Evolutionary conservation across 768 basidiomycete genomes (phyloP), one percentile per base, ranked within the genome.

Genomic region (Naematelia aurantialba): DNA sequence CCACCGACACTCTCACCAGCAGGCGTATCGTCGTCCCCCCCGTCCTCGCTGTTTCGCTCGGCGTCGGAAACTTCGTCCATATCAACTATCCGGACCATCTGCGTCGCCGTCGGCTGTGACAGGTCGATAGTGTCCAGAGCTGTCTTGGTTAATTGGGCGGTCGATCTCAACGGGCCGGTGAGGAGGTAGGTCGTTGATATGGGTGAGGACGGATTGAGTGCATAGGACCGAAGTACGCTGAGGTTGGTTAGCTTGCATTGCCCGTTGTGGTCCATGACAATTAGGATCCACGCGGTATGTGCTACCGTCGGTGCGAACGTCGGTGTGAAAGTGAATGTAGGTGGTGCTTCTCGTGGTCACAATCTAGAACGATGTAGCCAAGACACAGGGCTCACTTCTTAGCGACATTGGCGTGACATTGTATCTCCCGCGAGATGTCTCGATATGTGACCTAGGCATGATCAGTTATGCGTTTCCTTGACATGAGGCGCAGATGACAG

Each of bases 21-120:
- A n/a, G n/a, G n/a, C n/a, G n/a, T n/a, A n/a, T 48, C 56, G 1
- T 56, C 60, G 17, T 53, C 66, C 10, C 54, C 52, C 8, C 55
- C 71, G 29, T 61, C 56, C 39, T 72, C 68, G 14, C 61, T 64
- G 58, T 73, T 73, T 39, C 68, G 30, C 54, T 72, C 71, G 2
- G 56, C 71, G 46, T 73, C 71, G 14, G 55, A 58, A 49, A 69
- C 62, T 27, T 73, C 58, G 53, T 73, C 71, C 68, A 69, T 69
- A 52, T 73, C 71, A 3, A 69, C 68, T 3, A 73, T 70, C 45
- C 59, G 56, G 11, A 73, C 61, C 25, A 27, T 39, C 39, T 61
- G 58, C 8, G 52, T 63, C 2, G 47, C 51, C 3, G 52, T 45
- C 2, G 62, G 55, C 25, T 58, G 45, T 4, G 53, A 46, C 19